Base-by-base conservation (phyloP, 169 alveolate genomes). In the Eimeria acervulina region DNA sequence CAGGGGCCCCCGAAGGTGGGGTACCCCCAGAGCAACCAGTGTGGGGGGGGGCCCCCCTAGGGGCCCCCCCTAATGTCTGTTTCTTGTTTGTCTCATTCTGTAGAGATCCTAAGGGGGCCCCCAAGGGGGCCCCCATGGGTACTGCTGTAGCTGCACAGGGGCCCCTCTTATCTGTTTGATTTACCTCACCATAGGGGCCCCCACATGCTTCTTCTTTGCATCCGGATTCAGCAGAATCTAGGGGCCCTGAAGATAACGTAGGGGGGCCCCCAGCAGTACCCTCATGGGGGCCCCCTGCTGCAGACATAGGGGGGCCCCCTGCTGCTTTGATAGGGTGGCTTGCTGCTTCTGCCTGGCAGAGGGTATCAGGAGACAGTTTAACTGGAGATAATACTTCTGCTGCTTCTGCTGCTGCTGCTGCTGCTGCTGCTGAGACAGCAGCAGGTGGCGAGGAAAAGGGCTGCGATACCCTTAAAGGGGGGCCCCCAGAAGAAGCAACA, bases 101-200 rank as follows among this genome's bases (percentile, higher is more conserved):
- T 6, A 59, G 59, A 59, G 85, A 52, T 59, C 74, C 94, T 61
- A 33, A 33, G n/a, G 63, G n/a, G 80, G 63, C 44, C 59, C 36
- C 59, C 8, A 23, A 59, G 44, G 61, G 87, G 52, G 59, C 33
- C 51, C 51, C 51, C 72, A 23, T 47, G 55, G 90, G 42, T 17
- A 33, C 93, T 28, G 84, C 7, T 8, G 33, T n/a, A 63, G 74
- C 33, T 17, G 74, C 33, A 63, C n/a, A n/a, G 74, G 74, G 74
- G 74, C 74, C 74, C 74, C 74, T 28, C 74, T 63, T 21, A 13
- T 63, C 38, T 17, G 33, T 10, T 28, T 28, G 38, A 28, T 63
- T 17, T 21, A 28, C 74, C 74, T 72, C 2, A 19, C 47, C 84
- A 28, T 72, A 23, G 74, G 74, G 74, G 74, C 33, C 74, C 74